Evolutionary conservation across 73 alveolate genomes (phyloP).

Genomic region (Blepharisma japonicum): DNA sequence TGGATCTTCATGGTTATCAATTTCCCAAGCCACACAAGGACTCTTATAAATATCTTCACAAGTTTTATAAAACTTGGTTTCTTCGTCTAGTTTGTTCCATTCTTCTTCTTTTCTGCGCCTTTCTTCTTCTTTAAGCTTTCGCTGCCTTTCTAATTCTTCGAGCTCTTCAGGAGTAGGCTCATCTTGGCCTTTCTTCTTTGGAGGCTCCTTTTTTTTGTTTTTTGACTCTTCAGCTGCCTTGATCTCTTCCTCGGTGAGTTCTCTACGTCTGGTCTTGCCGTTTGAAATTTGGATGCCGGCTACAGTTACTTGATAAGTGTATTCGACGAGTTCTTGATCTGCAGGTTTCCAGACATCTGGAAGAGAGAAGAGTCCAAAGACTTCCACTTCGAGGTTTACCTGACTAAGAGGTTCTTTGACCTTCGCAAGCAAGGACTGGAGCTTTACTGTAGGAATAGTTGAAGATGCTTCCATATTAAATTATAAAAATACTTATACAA

Average conservation of each 20-base stretch:
- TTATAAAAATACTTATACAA: no score
- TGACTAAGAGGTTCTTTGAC: slow-evolving; percentile 25
- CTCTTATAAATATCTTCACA: slow-evolving; percentile 49
- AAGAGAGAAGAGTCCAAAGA: slow-evolving; percentile 49
- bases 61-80: slow-evolving; percentile 36
- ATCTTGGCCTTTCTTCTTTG: slow-evolving; percentile 47
- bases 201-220: slow-evolving; percentile 37
- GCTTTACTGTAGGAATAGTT: slow-evolving; percentile 15
- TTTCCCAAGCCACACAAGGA: slow-evolving; percentile 27
- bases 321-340: slow-evolving; percentile 36
- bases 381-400: slow-evolving; percentile 31
- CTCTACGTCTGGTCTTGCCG: slow-evolving; percentile 51
- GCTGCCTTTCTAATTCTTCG: neutral
- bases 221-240: slow-evolving; percentile 54
- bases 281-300: slow-evolving; percentile 33
- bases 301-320: slow-evolving; percentile 42
- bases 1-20: slow-evolving; percentile 20
- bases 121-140: slow-evolving; percentile 40
- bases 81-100: slow-evolving; percentile 6
- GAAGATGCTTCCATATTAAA: no score
- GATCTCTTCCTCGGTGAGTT: slow-evolving; percentile 62
- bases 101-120: slow-evolving; percentile 34
- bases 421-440: slow-evolving; percentile 39
- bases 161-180: slow-evolving; percentile 59
- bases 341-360: slow-evolving; percentile 60